These are phyloP conservation scores for Musa schizocarpa DNA, from an alignment of 176 grass and related monocot species.

Conservation along the genomic window DNA sequence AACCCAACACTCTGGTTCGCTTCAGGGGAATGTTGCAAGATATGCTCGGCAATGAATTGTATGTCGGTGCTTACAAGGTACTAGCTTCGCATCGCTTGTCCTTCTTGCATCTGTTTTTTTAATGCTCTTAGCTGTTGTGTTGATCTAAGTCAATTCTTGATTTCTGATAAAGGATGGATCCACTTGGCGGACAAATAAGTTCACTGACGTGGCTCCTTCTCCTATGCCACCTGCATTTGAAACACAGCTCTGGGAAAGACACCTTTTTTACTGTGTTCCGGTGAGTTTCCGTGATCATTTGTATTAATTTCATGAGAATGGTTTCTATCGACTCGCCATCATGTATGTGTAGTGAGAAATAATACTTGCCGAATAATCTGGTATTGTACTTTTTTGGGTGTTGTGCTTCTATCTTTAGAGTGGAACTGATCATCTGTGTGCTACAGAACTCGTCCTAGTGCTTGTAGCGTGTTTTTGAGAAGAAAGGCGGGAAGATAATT, in stretches of 20 bases:
- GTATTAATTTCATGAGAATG: neutral
- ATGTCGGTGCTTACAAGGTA: slow-evolving; percentile 85
- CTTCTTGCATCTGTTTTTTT: neutral
- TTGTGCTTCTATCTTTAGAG: neutral
- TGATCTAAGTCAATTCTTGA: neutral
- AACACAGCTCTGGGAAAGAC: slow-evolving; percentile 78
- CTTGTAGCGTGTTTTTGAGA: too few relatives aligned
- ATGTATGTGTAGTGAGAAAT: neutral
- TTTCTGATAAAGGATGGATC: slow-evolving; percentile 45
- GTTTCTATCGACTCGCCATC: neutral
- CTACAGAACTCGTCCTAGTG: too few relatives aligned
- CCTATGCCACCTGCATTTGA: slow-evolving; percentile 48
- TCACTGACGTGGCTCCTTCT: slow-evolving; percentile 50
- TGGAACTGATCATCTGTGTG: too few relatives aligned
- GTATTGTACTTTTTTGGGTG: too few relatives aligned
- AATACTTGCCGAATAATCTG: too few relatives aligned
- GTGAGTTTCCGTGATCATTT: slow-evolving; percentile 30
- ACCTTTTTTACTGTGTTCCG: slow-evolving; percentile 74
- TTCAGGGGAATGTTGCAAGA: slow-evolving; percentile 92
- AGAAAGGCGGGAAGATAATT: too few relatives aligned
- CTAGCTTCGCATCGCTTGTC: slow-evolving; percentile 3
- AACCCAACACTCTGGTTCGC: slow-evolving; percentile 78
- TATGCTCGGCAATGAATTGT: slow-evolving; percentile 87
- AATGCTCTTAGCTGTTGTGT: neutral
- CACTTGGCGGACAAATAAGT: slow-evolving; percentile 92